Evolutionary conservation across 805 yeast species (phyloP).

Genomic region (Candida sonorensis): DNA sequence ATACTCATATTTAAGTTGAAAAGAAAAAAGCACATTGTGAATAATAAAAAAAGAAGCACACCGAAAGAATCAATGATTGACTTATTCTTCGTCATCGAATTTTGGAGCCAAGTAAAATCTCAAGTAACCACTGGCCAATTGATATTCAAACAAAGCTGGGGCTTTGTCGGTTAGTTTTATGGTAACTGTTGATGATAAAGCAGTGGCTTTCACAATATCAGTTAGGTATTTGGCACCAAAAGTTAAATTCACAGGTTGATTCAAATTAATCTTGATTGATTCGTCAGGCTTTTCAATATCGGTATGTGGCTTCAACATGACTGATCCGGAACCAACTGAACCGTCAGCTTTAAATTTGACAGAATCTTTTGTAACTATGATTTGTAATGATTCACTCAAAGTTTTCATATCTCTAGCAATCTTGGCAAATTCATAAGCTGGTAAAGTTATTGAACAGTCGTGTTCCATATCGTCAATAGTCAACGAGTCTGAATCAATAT

Average conservation of each 20-base stretch:
- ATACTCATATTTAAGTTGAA: too few relatives aligned
- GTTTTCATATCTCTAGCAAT: conserved; percentile 82
- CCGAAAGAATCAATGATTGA: not conserved
- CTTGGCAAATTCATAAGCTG: conserved; percentile 82
- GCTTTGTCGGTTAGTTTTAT: conserved; percentile 84
- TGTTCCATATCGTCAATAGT: conserved; percentile 91
- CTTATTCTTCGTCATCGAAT: conserved; percentile 82
- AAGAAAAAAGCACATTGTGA: conserved; percentile 1
- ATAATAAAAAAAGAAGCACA: not conserved
- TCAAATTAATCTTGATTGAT: conserved; percentile 67
- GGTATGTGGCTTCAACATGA: conserved; percentile 76
- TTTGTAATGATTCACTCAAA: conserved; percentile 79
- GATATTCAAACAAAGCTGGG: conserved; percentile 91
- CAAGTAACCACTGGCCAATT: conserved; percentile 84
- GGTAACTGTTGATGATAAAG: conserved; percentile 69
- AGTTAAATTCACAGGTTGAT: conserved; percentile 79
- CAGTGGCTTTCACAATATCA: conserved; percentile 88
- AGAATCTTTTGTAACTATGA: conserved; percentile 85
- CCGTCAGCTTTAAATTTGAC: conserved; percentile 89
- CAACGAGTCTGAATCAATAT: conserved; percentile 90
- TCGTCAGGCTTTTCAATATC: conserved; percentile 78
- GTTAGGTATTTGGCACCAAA: conserved; percentile 88
- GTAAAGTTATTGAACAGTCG: conserved; percentile 81
- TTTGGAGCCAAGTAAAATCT: conserved; percentile 97
- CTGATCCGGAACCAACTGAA: conserved; percentile 82